These are phyloP conservation scores for Colletotrichum camelliae DNA, from an alignment of 2,329 filamentous ascomycete genomes.

Conservation along the genomic window DNA sequence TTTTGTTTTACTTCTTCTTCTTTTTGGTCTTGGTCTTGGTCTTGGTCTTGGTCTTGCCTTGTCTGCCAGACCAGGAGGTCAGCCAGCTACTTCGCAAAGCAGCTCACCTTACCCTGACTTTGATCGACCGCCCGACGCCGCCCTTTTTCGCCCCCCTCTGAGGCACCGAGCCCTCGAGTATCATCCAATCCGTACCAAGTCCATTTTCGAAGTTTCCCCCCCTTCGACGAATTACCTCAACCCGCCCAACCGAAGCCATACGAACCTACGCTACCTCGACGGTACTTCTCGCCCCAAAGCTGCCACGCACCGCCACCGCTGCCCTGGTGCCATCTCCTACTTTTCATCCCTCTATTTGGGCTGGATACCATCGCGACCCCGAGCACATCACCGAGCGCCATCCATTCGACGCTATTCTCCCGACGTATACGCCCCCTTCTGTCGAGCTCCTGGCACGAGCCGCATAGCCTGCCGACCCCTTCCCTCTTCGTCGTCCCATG, in stretches of 20 bases:
- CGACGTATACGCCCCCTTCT: constrained; percentile 8
- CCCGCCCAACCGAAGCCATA: constrained; percentile 1
- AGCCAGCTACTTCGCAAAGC: not conserved
- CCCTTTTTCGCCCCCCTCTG: not conserved
- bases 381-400: constrained; percentile 18
- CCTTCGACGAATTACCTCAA: constrained; percentile 5
- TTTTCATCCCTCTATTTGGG: not conserved
- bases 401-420: constrained; percentile 2
- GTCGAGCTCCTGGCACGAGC: constrained; percentile 17
- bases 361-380: constrained; percentile 3
- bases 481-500: constrained; percentile 9
- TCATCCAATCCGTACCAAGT: not conserved
- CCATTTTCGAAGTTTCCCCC: not conserved
- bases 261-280: constrained; percentile 10
- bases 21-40: not conserved
- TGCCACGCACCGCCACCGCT: not conserved
- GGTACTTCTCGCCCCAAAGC: not conserved
- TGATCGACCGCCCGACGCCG: not conserved
- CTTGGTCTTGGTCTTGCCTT: constrained; percentile 2
- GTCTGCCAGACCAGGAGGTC: not conserved
- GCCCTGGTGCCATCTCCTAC: not conserved
- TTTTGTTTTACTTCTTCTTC: not conserved
- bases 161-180: not conserved
- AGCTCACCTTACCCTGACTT: constrained; percentile 1
- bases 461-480: constrained; percentile 14